Evolutionary conservation across 495 filamentous ascomycete species (phyloP).

Genomic region (Massariosphaeria phaeospora): DNA sequence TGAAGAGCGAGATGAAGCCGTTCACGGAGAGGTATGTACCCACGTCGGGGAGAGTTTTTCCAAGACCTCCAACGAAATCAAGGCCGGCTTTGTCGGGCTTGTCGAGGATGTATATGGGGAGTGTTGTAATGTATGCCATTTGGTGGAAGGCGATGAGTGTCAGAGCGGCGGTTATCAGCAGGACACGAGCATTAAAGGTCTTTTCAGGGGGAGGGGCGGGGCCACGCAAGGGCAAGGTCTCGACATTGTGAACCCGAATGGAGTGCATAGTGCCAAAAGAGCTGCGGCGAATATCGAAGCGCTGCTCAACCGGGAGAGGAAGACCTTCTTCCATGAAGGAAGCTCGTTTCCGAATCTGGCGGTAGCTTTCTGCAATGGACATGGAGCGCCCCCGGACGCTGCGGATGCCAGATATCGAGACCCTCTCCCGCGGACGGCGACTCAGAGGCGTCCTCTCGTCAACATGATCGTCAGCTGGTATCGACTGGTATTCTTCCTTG

Average conservation of each 20-base stretch:
- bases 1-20: constrained; percentile 29
- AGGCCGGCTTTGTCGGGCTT: constrained; percentile 10
- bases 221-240: background rate
- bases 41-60: constrained; percentile 26
- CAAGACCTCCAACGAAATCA: constrained; percentile 29
- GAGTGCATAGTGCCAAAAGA: constrained; percentile 32
- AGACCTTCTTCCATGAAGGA: constrained; percentile 28
- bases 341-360: constrained; percentile 16
- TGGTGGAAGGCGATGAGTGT: constrained; percentile 23
- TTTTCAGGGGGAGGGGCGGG: background rate
- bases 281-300: constrained; percentile 30
- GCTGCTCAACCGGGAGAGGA: constrained; percentile 15
- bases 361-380: constrained; percentile 3
- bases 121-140: constrained; percentile 24
- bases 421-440: background rate
- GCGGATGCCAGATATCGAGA: background rate
- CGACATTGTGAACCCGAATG: constrained; percentile 16
- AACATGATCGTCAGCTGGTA: background rate
- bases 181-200: constrained; percentile 29
- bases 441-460: constrained; percentile 26
- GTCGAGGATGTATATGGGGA: constrained; percentile 31
- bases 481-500: constrained; percentile 4
- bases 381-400: background rate
- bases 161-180: constrained; percentile 28
- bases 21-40: constrained; percentile 31